phyloP scores from a whole-genome alignment of 148 eudicot genomes.

The Camellia japonica region DNA sequence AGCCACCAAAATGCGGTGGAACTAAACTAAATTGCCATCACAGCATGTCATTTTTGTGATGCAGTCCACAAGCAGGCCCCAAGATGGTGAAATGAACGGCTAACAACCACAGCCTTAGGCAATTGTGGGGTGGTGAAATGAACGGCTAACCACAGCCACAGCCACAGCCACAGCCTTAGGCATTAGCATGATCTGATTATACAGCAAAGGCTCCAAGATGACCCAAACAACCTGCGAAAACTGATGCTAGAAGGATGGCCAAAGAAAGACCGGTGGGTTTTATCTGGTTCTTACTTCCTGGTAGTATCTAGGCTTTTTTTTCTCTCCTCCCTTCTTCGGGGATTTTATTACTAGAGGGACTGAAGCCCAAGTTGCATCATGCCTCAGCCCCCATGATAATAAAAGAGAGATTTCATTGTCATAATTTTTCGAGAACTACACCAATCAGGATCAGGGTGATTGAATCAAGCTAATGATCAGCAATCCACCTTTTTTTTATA shows the following conservation, averaged over 20 bases:
- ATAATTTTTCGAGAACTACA: not conserved
- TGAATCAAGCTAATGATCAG: constrained; percentile 3
- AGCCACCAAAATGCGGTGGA: no score
- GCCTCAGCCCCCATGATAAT: not conserved
- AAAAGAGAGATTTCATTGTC: not conserved
- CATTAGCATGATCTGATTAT: no score
- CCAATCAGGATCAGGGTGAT: not conserved
- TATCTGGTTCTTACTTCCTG: not conserved
- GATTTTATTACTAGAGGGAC: not conserved
- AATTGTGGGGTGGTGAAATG: no score
- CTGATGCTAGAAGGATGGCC: no score
- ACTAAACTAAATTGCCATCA: no score
- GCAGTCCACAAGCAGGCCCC: not conserved
- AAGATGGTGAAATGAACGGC: not conserved
- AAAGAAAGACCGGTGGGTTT: not conserved
- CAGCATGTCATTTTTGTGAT: no score
- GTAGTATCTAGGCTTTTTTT: not conserved
- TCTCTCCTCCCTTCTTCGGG: not conserved
- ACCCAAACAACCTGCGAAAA: no score
- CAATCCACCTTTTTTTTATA: not conserved
- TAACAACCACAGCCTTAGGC: no score
- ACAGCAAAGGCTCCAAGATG: no score
- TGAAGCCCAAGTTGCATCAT: not conserved
- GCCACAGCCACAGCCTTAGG: no score
- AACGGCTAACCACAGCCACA: no score